phyloP scores from a whole-genome alignment of 768 basidiomycete species.

The Xanthoconium stramineum region DNA sequence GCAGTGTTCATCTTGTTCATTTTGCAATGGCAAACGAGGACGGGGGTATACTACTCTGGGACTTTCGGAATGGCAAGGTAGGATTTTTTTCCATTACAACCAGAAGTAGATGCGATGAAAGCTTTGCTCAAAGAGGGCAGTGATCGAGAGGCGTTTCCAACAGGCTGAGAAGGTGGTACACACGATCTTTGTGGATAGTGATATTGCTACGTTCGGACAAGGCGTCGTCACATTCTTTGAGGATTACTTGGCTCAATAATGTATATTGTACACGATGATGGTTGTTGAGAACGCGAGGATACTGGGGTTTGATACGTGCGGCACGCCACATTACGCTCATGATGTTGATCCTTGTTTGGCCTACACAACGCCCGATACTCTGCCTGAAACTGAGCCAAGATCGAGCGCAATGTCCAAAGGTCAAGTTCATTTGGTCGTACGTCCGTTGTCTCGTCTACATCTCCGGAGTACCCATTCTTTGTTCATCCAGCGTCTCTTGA shows the following conservation, averaged over 20 bases:
- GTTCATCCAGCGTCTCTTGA: slow-evolving; percentile 74
- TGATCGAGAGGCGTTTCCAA: slow-evolving; percentile 32
- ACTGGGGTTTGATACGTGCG: slow-evolving; percentile 9
- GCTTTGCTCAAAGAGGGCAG: slow-evolving; percentile 32
- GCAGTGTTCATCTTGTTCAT: slow-evolving; percentile 38
- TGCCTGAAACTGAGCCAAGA: background rate
- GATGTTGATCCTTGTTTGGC: slow-evolving; percentile 25
- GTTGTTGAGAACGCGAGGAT: slow-evolving; percentile 1
- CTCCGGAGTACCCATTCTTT: slow-evolving; percentile 13
- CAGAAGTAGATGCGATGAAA: slow-evolving; percentile 20
- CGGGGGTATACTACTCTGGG: slow-evolving; percentile 45
- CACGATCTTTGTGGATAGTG: slow-evolving; percentile 37
- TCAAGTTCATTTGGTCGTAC: slow-evolving; percentile 73
- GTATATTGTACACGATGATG: background rate
- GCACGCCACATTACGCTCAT: slow-evolving; percentile 10
- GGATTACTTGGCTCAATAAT: slow-evolving; percentile 24
- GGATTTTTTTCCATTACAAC: slow-evolving; percentile 13
- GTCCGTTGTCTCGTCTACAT: slow-evolving; percentile 28
- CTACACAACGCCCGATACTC: background rate
- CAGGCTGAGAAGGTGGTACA: slow-evolving; percentile 37
- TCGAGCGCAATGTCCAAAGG: slow-evolving; percentile 59
- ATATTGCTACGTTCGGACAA: slow-evolving; percentile 41
- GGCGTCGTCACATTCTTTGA: slow-evolving; percentile 39
- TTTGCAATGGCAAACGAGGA: slow-evolving; percentile 48
- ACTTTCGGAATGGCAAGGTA: slow-evolving; percentile 48